These are phyloP conservation scores for Kwoniella botswanensis DNA, from an alignment of 768 basidiomycete genomes.

Conservation along the genomic window DNA sequence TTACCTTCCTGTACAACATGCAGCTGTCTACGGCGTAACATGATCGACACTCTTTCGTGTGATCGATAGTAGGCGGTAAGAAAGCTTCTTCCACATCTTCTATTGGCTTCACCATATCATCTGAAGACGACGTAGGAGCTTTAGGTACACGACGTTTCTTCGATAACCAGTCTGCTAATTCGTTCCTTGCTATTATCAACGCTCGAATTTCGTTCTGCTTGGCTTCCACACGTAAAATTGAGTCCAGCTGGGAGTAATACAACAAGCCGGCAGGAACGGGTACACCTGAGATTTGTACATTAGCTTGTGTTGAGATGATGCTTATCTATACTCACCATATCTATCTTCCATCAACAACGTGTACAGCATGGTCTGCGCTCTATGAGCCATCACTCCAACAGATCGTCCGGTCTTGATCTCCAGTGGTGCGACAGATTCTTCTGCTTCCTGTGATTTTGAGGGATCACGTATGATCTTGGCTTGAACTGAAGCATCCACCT, in stretches of 20 bases:
- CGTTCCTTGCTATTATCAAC: constrained; percentile 80
- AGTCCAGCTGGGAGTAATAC: constrained; percentile 91
- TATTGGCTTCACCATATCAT: constrained; percentile 5
- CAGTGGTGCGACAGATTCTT: constrained; percentile 65
- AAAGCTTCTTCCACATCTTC: constrained; percentile 61
- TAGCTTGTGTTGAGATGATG: neutral
- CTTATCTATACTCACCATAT: constrained; percentile 63
- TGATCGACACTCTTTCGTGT: constrained; percentile 73
- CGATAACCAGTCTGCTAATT: constrained; percentile 73
- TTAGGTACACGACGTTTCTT: constrained; percentile 36
- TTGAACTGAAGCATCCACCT: constrained; percentile 87
- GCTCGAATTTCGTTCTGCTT: constrained; percentile 81
- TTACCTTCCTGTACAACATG: constrained; percentile 89
- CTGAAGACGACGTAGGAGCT: neutral
- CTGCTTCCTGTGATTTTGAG: constrained; percentile 26
- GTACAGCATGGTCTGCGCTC: constrained; percentile 97
- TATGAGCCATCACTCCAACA: constrained; percentile 81
- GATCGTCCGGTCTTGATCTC: constrained; percentile 95
- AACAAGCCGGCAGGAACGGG: constrained; percentile 81
- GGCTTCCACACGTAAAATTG: constrained; percentile 80
- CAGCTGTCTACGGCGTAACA: constrained; percentile 86
- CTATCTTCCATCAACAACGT: constrained; percentile 87
- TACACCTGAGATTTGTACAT: constrained; percentile 61
- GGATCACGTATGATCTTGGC: constrained; percentile 65
- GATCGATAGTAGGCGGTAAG: constrained; percentile 85